phyloP scores from a whole-genome alignment of 768 basidiomycete species.

The Auricularia auricula-judae region DNA sequence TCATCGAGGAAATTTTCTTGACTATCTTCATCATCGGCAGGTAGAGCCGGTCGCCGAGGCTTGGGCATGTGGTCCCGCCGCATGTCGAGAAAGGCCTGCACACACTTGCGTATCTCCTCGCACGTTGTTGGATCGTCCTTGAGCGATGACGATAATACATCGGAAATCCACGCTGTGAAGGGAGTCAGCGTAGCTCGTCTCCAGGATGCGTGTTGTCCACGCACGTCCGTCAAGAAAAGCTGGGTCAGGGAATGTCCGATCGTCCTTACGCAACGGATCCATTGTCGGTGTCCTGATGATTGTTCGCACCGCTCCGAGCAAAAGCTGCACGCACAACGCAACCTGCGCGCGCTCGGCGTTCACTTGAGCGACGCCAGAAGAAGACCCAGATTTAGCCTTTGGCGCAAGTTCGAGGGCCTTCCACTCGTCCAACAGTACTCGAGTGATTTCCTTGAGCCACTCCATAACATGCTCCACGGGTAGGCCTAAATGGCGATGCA shows the following conservation, averaged over 20 bases:
- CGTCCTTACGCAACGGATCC: conserved; percentile 23
- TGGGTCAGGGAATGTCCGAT: conserved; percentile 48
- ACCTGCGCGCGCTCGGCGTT: conserved; percentile 12
- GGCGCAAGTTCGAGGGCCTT: conserved; percentile 17
- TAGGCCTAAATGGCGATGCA: conserved; percentile 43
- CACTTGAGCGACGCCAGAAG: conserved; percentile 6
- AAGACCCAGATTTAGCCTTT: conserved; percentile 10
- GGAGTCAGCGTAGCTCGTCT: background rate
- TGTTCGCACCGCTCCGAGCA: conserved; percentile 46
- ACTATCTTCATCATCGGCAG: conserved; percentile 50
- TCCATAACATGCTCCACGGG: conserved; percentile 40
- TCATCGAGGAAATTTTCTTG: conserved; percentile 58
- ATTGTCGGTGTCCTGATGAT: conserved; percentile 34
- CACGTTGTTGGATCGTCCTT: conserved; percentile 36
- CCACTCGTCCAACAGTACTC: conserved; percentile 45
- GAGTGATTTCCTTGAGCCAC: conserved; percentile 57
- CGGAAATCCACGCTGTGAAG: conserved; percentile 45
- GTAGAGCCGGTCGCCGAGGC: conserved; percentile 18
- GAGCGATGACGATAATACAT: conserved; percentile 34
- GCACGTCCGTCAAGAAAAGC: conserved; percentile 43
- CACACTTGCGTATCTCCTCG: conserved; percentile 42
- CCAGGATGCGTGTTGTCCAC: conserved; percentile 12
- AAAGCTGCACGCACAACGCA: conserved; percentile 29
- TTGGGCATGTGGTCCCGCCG: conserved; percentile 37
- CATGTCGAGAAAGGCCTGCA: conserved; percentile 51